Evolutionary conservation across 2,329 filamentous ascomycete species (phyloP).

Genomic region (Trichoderma cornu-damae): DNA sequence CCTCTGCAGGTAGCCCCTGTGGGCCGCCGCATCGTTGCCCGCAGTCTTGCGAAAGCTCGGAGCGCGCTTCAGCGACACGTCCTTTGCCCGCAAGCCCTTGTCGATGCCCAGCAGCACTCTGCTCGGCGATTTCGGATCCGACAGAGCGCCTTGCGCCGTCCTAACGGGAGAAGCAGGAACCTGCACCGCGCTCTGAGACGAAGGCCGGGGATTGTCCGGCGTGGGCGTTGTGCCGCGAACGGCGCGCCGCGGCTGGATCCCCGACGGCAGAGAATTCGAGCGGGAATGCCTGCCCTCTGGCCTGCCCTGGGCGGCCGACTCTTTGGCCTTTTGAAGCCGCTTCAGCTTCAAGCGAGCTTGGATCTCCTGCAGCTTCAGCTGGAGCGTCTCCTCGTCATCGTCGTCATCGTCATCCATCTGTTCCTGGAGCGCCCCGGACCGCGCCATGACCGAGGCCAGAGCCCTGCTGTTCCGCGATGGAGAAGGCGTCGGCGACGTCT

Average conservation of each 20-base stretch:
- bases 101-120: slow-evolving; percentile 81
- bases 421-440: slow-evolving; percentile 33
- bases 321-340: slow-evolving; percentile 62
- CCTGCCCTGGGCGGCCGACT: slow-evolving; percentile 22
- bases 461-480: slow-evolving; percentile 37
- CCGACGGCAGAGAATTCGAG: slow-evolving; percentile 25
- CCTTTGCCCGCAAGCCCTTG: slow-evolving; percentile 73
- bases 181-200: slow-evolving; percentile 48
- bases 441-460: slow-evolving; percentile 14
- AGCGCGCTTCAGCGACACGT: slow-evolving; percentile 78
- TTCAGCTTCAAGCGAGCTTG: slow-evolving; percentile 84
- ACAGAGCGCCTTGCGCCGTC: slow-evolving; percentile 44
- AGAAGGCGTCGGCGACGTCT: slow-evolving; percentile 63
- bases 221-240: slow-evolving; percentile 28
- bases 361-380: slow-evolving; percentile 81
- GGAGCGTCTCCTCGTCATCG: slow-evolving; percentile 83
- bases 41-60: slow-evolving; percentile 40
- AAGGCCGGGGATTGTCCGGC: slow-evolving; percentile 21
- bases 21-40: slow-evolving; percentile 21
- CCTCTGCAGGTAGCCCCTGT: slow-evolving; percentile 41
- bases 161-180: slow-evolving; percentile 72
- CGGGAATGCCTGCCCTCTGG: slow-evolving; percentile 22
- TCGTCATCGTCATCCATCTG: slow-evolving; percentile 46
- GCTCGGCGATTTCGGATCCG: slow-evolving; percentile 67
- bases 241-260: slow-evolving; percentile 21